Base-by-base conservation (phyloP, 1,284 basidiomycete genomes). In the Singerocomus inundabilis region DNA sequence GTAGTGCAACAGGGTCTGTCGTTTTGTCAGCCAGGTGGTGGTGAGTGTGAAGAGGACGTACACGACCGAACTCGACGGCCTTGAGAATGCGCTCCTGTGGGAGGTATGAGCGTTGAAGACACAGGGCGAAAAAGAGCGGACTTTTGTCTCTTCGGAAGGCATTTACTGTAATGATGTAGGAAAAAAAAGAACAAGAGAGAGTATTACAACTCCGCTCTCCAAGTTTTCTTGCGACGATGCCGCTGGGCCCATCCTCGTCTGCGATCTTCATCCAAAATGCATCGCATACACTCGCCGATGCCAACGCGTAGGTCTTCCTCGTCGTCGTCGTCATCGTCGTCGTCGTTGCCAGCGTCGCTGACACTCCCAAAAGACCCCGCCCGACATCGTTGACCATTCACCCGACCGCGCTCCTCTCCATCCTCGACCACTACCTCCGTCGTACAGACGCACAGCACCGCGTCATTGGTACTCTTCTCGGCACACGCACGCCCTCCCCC, bases 371-470 rank as follows among this genome's bases (percentile, higher is more conserved):
- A 42, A 61, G 56, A 87, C 87, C 55, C 73, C 85, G 53, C 84
- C 68, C 90, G 31, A 82, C 84, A 30, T 81, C 78, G 49, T 83
- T 95, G 50, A 90, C 85, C 37, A 80, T 96, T 52, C 92, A 94
- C 68, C 93, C 94, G n/a, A 88, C 91, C 45, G 92, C 93, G 8
- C 82, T 99, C 51, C 94, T 98, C 68, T 88, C 92, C 51, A 94
- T 98, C 74, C 85, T 99, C 57, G 96, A 98, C 72, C 96, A 99
- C 75, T 97, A 94, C 73, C 84, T 98, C 44, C 89, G 97, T 33
- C 84, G 94, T 55, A 87, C 82, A 44, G 82, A 87, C 60, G 70
- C 77, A 33, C 90, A 94, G 63, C 88, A 89, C 57, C 84, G 96
- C 51, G 96, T 99, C 8, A 96, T 99, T 66, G 97, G 97, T 24